Evolutionary conservation across 2,329 filamentous ascomycete species (phyloP), one percentile per base, ranked within the genome.

Genomic region (Alternaria hordeiaustralica): DNA sequence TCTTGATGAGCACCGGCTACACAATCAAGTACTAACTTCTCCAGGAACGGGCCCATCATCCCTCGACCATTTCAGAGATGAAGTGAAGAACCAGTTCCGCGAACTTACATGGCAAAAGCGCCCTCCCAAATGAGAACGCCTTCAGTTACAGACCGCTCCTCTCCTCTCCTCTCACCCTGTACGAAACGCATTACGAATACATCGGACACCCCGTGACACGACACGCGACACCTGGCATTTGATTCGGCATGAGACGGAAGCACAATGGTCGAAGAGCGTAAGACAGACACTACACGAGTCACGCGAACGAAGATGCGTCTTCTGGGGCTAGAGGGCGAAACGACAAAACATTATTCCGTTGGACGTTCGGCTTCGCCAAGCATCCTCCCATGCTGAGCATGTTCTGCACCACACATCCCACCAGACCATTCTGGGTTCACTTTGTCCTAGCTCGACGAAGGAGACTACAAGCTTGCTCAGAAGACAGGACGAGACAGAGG

Each of bases 31-130:
- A 45, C 33, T 53, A 26, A 55, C 60, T 63, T 41, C 33, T 20
- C 20, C 33, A 79, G 75, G 73, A 62, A 71, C 74, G 53, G 77
- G 79, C 7, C 77, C 78, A 3, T 78, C 78, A 0, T 84, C 87
- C 55, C 60, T 86, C 11, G 78, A 82, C 53, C 83, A 87, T 61
- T 88, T 87, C 72, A 78, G 80, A 28, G 84, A 88, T 41, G 87
- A 88, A 71, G 69, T 89, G 45, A 84, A 82, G 68, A 75, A 80
- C 7, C 84, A 86, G 63, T 79, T 85, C 55, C 66, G 68, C 44
- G 76, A 78, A 13, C 69, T 79, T 30, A 78, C 76, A n/a, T 79
- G 76, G 77, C 77, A 78, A 60, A 78, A 78, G 51, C 74, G 73
- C 30, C 75, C 73, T 15, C 73, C 72, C 9, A 75, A 72, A 58